Evolutionary conservation across 768 basidiomycete genomes (phyloP).

Genomic region (Tricholoma matsutake): DNA sequence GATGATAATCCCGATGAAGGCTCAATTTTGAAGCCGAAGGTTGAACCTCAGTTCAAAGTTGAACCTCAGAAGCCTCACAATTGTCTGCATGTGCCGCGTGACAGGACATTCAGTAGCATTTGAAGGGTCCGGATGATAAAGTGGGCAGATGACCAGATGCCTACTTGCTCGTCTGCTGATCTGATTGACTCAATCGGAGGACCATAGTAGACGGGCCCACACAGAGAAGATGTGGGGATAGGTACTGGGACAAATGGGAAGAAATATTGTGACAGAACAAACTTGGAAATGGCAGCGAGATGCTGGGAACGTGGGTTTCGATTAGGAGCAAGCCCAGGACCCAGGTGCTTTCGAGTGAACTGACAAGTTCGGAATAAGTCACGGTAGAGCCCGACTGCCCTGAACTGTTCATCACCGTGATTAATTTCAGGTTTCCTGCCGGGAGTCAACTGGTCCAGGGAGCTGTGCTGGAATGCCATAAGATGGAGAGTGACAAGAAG

Average conservation of each 20-base stretch:
- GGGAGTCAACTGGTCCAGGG: too few relatives aligned
- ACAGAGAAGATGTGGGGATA: not conserved
- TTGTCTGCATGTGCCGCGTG: not conserved
- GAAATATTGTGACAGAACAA: not conserved
- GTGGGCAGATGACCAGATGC: not conserved
- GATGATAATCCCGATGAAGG: not conserved
- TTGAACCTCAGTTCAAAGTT: not conserved
- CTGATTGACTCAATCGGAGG: not conserved
- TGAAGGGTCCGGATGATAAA: not conserved
- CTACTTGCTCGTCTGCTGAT: not conserved
- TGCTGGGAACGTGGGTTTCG: not conserved
- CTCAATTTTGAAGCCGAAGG: not conserved
- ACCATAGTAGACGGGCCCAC: not conserved
- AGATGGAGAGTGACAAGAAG: too few relatives aligned
- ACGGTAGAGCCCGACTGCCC: not conserved
- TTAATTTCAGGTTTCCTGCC: too few relatives aligned
- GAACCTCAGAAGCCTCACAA: not conserved
- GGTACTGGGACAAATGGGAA: not conserved
- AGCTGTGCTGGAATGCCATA: too few relatives aligned
- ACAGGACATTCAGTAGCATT: not conserved
- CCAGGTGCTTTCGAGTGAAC: not conserved
- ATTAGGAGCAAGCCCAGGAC: not conserved
- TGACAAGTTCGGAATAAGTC: not conserved
- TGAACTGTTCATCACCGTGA: not conserved
- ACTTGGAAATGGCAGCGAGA: not conserved